Conservation (phyloP, 345 rosid genomes). For the Lumnitzera littorea region DNA sequence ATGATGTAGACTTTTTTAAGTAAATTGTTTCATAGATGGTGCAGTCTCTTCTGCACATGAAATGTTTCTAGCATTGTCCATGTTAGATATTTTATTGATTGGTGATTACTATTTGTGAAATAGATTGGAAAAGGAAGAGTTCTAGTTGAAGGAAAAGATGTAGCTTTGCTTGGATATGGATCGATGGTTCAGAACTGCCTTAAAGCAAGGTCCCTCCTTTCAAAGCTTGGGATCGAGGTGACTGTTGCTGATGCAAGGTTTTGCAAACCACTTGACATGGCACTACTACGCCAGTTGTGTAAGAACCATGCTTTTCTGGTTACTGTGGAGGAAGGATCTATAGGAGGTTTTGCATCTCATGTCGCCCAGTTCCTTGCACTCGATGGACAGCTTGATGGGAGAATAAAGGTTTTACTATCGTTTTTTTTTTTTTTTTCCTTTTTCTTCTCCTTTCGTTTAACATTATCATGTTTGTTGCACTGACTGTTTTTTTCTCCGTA, state of each 20-base stretch:
- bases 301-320: slow-evolving; percentile 56
- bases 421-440: too few relatives aligned
- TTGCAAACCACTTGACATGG: slow-evolving; percentile 87
- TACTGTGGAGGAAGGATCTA: slow-evolving; percentile 87
- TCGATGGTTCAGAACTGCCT: slow-evolving; percentile 92
- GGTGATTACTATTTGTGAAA: slow-evolving; percentile 10
- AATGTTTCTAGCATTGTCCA: too few relatives aligned
- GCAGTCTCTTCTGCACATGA: too few relatives aligned
- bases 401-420: slow-evolving; percentile 43
- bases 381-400: slow-evolving; percentile 82
- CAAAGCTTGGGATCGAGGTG: slow-evolving; percentile 68
- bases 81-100: too few relatives aligned
- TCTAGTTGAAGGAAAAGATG: slow-evolving; percentile 68
- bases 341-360: slow-evolving; percentile 91
- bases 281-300: slow-evolving; percentile 68
- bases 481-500: too few relatives aligned
- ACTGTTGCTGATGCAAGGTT: slow-evolving; percentile 94
- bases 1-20: too few relatives aligned
- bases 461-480: neutral
- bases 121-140: slow-evolving; percentile 86
- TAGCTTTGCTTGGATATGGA: slow-evolving; percentile 89
- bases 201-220: slow-evolving; percentile 74
- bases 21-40: too few relatives aligned
- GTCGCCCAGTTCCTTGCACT: slow-evolving; percentile 87
- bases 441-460: neutral